Conservation (phyloP, 345 rosid species). For the Brassica incana region DNA sequence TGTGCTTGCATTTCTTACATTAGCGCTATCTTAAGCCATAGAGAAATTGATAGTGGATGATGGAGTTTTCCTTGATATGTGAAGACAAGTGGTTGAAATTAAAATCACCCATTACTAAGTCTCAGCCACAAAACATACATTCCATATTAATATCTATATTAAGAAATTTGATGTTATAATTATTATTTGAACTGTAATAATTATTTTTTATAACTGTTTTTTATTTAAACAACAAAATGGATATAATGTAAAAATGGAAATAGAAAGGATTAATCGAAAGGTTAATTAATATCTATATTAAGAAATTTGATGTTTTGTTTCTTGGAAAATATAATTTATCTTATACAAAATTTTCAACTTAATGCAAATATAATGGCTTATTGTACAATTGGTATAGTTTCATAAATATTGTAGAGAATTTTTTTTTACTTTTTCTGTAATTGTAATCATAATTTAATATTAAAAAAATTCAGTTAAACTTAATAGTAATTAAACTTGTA, state of each 20-base stretch:
- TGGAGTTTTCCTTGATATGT: conserved; percentile 2
- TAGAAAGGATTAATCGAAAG: no score
- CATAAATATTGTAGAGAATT: neutral
- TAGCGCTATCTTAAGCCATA: neutral
- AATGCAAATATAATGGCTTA: neutral
- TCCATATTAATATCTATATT: neutral
- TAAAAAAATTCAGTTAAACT: neutral
- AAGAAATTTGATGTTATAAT: no score
- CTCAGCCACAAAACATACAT: conserved; percentile 36
- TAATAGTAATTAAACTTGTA: no score
- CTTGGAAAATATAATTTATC: neutral
- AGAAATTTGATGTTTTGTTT: neutral
- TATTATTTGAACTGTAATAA: no score
- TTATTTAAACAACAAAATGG: neutral
- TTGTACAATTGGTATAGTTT: neutral
- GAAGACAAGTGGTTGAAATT: conserved; percentile 37
- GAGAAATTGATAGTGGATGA: conserved; percentile 28
- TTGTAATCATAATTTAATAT: no score
- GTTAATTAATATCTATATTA: no score
- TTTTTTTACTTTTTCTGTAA: neutral
- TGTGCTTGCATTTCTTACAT: neutral
- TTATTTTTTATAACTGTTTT: no score
- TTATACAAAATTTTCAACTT: neutral
- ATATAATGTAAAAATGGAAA: neutral
- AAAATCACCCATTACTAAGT: conserved; percentile 22